These are phyloP conservation scores for Cytospora piceae DNA, from an alignment of 2,329 filamentous ascomycete species.

Conservation along the genomic window DNA sequence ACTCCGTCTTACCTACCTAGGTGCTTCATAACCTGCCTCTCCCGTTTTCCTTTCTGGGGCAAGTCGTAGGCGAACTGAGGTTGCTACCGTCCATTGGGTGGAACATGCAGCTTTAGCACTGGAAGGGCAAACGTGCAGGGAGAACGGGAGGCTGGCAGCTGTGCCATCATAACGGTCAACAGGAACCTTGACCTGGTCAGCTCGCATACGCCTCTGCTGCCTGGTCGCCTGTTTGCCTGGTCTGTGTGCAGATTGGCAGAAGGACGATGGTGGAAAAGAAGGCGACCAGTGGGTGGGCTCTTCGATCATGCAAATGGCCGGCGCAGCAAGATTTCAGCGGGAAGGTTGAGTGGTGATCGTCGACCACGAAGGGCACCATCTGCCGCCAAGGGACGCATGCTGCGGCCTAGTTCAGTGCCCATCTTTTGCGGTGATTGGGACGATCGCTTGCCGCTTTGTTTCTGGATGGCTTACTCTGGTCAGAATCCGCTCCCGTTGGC, in stretches of 20 bases:
- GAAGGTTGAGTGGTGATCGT: not conserved
- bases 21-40: not conserved
- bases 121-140: slow-evolving; percentile 3
- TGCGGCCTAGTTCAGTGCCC: not conserved
- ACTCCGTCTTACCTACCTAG: not conserved
- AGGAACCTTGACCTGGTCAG: not conserved
- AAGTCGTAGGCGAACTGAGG: slow-evolving; percentile 11
- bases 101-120: slow-evolving; percentile 16
- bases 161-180: not conserved
- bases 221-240: slow-evolving; percentile 14
- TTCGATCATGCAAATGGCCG: slow-evolving; percentile 18
- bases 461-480: not conserved
- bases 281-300: not conserved
- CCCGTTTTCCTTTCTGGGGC: not conserved
- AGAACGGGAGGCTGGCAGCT: not conserved
- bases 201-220: slow-evolving; percentile 3
- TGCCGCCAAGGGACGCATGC: slow-evolving; percentile 13
- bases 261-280: not conserved
- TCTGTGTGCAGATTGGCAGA: not conserved
- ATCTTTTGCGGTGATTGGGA: slow-evolving; percentile 19
- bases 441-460: slow-evolving; percentile 15
- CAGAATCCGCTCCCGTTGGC: not conserved
- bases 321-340: not conserved
- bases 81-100: not conserved
- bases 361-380: slow-evolving; percentile 9